A percentile compares a stretch with the other conserved stretches of the same genome.
Conservation (phyloP, 2,329 filamentous ascomycete species). For the Colletotrichum endophyticum region DNA sequence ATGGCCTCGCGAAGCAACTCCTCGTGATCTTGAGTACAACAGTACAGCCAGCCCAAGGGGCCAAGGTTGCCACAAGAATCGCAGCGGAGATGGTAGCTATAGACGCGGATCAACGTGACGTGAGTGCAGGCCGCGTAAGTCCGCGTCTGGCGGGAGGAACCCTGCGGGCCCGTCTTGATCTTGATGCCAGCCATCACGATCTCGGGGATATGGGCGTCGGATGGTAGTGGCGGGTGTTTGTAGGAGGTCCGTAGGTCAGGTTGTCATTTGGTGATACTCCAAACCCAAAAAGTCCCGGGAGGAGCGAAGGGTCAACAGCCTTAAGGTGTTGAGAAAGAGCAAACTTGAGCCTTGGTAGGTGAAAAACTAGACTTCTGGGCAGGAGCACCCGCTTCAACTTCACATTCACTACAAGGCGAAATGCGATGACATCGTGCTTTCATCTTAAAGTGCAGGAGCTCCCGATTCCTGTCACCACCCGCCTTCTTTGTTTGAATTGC, state of each 20-base stretch:
- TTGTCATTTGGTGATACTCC: not conserved
- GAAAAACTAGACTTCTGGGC: not conserved
- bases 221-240: not conserved
- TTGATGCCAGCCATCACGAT: not conserved
- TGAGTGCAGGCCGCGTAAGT: constrained; percentile 61
- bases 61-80: constrained; percentile 60
- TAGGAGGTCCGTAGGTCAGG: not conserved
- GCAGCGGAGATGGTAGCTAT: constrained; percentile 59
- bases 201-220: not conserved
- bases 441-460: not conserved
- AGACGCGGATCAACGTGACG: constrained; percentile 70
- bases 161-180: not conserved
- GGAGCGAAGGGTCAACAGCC: not conserved
- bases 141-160: not conserved
- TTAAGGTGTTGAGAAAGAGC: not conserved
- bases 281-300: not conserved
- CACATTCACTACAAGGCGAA: not conserved
- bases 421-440: not conserved
- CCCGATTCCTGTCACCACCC: not conserved
- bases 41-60: constrained; percentile 74
- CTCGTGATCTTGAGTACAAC: constrained; percentile 70
- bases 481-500: not conserved
- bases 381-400: not conserved
- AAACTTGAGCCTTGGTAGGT: not conserved
- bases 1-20: constrained; percentile 36